Percentiles rank a stretch among this genome's conserved stretches.
phyloP scores from a whole-genome alignment of 768 basidiomycete species.

The Pleurotus tuoliensis region DNA sequence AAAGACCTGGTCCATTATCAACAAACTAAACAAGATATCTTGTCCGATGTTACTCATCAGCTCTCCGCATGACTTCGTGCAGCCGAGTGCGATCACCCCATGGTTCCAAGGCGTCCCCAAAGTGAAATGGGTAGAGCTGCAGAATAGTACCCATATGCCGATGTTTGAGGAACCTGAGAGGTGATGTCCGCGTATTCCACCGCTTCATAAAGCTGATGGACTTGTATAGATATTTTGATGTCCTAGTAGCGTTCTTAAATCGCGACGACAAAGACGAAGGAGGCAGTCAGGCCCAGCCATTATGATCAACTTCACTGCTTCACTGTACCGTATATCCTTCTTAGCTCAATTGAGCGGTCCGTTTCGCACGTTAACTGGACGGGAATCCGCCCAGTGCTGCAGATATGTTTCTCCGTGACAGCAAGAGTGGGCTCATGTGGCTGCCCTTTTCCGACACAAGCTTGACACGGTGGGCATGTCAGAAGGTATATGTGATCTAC shows the following conservation, averaged over 20 bases:
- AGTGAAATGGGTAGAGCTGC: slow-evolving; percentile 31
- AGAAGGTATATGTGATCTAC: too few species aligned
- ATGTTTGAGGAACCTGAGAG: slow-evolving; percentile 20
- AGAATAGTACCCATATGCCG: slow-evolving; percentile 22
- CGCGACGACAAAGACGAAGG: not conserved
- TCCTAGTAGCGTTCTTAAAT: not conserved
- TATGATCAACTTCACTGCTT: too few species aligned
- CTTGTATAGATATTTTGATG: not conserved
- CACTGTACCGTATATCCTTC: too few species aligned
- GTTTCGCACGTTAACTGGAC: too few species aligned
- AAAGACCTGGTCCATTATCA: slow-evolving; percentile 18
- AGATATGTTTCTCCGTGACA: too few species aligned
- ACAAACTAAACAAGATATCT: slow-evolving; percentile 16
- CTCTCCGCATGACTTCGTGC: slow-evolving; percentile 18
- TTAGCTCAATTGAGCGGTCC: too few species aligned
- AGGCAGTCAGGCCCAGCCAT: too few species aligned
- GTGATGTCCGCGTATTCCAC: slow-evolving; percentile 1
- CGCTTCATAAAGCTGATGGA: too few species aligned
- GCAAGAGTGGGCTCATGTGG: too few species aligned
- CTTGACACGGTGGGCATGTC: too few species aligned
- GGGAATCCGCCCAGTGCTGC: too few species aligned
- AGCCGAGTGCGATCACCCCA: slow-evolving; percentile 15
- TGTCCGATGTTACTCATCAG: slow-evolving; percentile 19
- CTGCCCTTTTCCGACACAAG: too few species aligned
- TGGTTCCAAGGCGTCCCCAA: slow-evolving; percentile 24